phyloP scores from a whole-genome alignment of 1,139 yeast genomes.

The Hemisphaericaspora subhashii region DNA sequence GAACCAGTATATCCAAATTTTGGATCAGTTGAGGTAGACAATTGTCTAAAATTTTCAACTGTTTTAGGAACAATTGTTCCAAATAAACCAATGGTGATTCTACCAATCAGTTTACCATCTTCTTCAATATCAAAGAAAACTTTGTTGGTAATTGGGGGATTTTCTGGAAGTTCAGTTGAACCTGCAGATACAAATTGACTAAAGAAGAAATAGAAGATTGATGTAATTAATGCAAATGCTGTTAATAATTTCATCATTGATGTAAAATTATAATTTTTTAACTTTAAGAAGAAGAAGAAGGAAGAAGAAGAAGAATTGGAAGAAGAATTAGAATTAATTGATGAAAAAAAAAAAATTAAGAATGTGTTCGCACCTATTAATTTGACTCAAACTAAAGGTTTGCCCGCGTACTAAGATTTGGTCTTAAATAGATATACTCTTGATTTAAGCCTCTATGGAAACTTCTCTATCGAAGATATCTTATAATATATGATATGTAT shows the following conservation, averaged over 20 bases:
- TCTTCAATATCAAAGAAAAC: constrained; percentile 86
- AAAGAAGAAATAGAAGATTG: constrained; percentile 23
- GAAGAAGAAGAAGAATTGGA: too few species aligned
- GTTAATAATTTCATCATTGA: constrained; percentile 30
- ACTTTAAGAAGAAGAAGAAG: too few species aligned
- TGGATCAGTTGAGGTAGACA: constrained; percentile 62
- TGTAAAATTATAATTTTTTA: too few species aligned
- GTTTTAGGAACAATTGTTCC: constrained; percentile 67
- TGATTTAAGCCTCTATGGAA: too few species aligned
- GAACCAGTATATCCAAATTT: constrained; percentile 51
- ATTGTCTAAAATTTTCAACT: constrained; percentile 56
- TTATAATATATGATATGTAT: too few species aligned
- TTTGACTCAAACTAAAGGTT: too few species aligned
- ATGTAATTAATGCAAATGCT: constrained; percentile 16
- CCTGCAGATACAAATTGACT: constrained; percentile 17
- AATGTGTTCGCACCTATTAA: too few species aligned
- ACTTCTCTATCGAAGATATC: too few species aligned
- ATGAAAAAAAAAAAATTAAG: too few species aligned
- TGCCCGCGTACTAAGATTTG: too few species aligned
- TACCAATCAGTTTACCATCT: constrained; percentile 72
- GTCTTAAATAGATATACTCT: too few species aligned
- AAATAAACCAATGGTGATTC: constrained; percentile 66
- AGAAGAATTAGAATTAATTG: too few species aligned
- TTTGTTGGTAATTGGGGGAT: constrained; percentile 66
- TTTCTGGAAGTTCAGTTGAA: constrained; percentile 34